A percentile compares a stretch with the other conserved stretches of the same genome.
Evolutionary conservation across 768 basidiomycete genomes (phyloP).

Genomic region (Crucibulum laeve): DNA sequence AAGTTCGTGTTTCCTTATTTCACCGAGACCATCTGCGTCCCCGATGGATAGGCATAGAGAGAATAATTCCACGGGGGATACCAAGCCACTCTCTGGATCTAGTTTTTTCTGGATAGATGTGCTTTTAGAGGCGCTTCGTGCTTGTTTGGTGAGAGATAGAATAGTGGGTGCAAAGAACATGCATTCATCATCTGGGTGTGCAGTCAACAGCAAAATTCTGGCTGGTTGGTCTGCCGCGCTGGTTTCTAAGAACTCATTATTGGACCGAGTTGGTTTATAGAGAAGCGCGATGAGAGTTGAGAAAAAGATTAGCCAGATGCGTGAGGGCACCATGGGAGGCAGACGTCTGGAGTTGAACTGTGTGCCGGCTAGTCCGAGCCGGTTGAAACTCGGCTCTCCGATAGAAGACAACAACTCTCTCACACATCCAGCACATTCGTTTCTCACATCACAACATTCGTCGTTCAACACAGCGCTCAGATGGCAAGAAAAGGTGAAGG

Average conservation of each 20-base stretch:
- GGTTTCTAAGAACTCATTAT: conserved; percentile 15
- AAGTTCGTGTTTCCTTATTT: conserved; percentile 54
- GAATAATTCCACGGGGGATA: conserved; percentile 26
- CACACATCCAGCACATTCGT: not conserved
- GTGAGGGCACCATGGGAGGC: no score
- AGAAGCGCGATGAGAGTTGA: conserved; percentile 26
- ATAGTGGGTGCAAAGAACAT: conserved; percentile 92
- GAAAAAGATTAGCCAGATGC: no score
- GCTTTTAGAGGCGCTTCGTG: not conserved
- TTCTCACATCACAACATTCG: conserved; percentile 4
- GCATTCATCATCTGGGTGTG: conserved; percentile 93
- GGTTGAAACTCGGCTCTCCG: no score
- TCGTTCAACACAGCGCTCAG: conserved; percentile 10
- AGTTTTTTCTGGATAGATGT: not conserved
- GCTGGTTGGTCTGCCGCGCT: conserved; percentile 13
- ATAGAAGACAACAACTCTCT: no score
- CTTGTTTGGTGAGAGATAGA: conserved; percentile 16
- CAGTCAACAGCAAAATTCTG: conserved; percentile 69
- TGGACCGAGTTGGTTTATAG: conserved; percentile 22
- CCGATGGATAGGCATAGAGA: conserved; percentile 78
- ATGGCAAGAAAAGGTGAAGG: conserved; percentile 21
- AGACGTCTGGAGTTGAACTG: no score
- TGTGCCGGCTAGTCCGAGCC: no score
- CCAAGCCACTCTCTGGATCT: not conserved
- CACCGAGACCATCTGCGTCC: conserved; percentile 75